These are phyloP conservation scores for Leptomonas pyrrhocoris DNA, from an alignment of 208 protist genomes.

Conservation along the genomic window DNA sequence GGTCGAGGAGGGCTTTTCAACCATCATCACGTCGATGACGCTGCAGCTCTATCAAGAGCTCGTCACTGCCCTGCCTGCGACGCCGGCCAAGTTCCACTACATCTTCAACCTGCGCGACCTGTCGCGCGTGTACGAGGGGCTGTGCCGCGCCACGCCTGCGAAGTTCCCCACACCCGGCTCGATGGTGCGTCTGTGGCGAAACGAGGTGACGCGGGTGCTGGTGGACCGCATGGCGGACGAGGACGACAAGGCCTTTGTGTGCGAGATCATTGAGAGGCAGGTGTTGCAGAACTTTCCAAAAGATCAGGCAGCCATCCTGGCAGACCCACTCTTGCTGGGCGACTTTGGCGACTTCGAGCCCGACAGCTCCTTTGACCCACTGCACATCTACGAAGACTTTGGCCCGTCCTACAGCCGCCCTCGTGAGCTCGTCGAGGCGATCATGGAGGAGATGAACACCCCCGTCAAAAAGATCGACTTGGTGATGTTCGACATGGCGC, in stretches of 20 bases:
- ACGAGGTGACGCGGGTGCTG: constrained; percentile 98
- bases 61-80: constrained; percentile 93
- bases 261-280: constrained; percentile 71
- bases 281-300: constrained; percentile 81
- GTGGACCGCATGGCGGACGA: constrained; percentile 96
- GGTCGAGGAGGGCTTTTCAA: constrained; percentile 43
- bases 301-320: constrained; percentile 56
- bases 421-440: constrained; percentile 87
- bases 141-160: constrained; percentile 94
- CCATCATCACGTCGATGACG: constrained; percentile 91
- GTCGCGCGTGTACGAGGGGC: constrained; percentile 97
- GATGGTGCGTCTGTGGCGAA: constrained; percentile 97
- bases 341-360: constrained; percentile 95
- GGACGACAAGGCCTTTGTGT: constrained; percentile 93
- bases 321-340: constrained; percentile 95
- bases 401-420: constrained; percentile 78
- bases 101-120: constrained; percentile 99
- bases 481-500: constrained; percentile 99
- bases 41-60: constrained; percentile 94
- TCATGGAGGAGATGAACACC: constrained; percentile 96
- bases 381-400: constrained; percentile 95
- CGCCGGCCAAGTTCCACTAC: constrained; percentile 99
- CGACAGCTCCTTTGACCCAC: constrained; percentile 73
- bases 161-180: constrained; percentile 74
- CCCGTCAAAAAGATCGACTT: constrained; percentile 94